Evolutionary conservation across 495 filamentous ascomycete genomes (phyloP), one percentile per base, ranked within the genome.

Genomic region (Annulohypoxylon bovei): DNA sequence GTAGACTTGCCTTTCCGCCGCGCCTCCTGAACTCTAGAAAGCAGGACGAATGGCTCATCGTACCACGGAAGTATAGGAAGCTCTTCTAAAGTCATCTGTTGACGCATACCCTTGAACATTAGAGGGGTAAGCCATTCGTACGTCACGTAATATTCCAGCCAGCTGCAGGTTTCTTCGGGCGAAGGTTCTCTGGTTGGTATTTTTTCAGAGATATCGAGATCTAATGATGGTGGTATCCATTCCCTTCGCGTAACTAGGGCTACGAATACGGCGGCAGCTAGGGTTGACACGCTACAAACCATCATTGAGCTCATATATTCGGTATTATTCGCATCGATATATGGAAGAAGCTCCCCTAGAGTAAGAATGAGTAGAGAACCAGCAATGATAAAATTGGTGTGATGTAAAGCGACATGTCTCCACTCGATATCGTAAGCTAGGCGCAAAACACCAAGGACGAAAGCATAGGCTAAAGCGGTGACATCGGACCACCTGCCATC

Each of bases 121-220:
- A 86, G 75, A 39, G 82, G 79, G 1, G 81, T 84, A 52, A 86
- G 76, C 78, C 81, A 85, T 67, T 81, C 83, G 67, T 79, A 86
- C 1, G 81, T 80, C 53, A 81, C 78, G 72, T 82, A 86, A 57
- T 80, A 82, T 16, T 78, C 79, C 47, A 85, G 76, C 67, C 80
- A 81, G 32, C 81, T 83, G 74, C 81, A 83, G 3, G 83, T 86
- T 59, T 86, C 83, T 65, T 86, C 83, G 9, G 76, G 78, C 5
- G 81, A 81, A 7, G 76, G 74, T 32, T 77, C 72, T 37, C 73
- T 66, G 14, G 77, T 72, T 14, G 65, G 61, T 28, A 76, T 65
- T 25, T 75, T 70, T 6, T 69, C 65, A 37, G 76, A 70, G 12
- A 75, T 39, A n/a, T 62, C 65, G 23, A 75, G 52, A 35, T 77